Conservation (phyloP, 306 rosid species). For the Vigna hirtella region DNA sequence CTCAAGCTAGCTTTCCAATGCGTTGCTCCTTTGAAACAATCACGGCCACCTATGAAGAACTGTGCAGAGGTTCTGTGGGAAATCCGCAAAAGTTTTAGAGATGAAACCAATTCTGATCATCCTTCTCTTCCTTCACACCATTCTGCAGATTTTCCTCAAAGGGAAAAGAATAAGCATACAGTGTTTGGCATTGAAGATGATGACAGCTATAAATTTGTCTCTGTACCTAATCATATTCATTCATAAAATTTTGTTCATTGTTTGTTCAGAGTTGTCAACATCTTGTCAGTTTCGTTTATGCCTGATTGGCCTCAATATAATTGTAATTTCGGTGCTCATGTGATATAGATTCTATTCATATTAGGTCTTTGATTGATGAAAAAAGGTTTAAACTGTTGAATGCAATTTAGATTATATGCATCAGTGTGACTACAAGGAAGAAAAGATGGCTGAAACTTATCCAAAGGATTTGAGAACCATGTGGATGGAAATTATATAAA, state of each 20-base stretch:
- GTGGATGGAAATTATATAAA: background rate
- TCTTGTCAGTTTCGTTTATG: slow-evolving; percentile 20
- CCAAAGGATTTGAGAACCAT: background rate
- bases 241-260: slow-evolving; percentile 49
- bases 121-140: slow-evolving; percentile 52
- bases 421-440: background rate
- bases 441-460: background rate
- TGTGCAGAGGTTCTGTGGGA: slow-evolving; percentile 85
- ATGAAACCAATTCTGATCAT: slow-evolving; percentile 47
- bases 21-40: slow-evolving; percentile 65
- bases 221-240: slow-evolving; percentile 58
- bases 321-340: slow-evolving; percentile 10
- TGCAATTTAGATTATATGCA: slow-evolving; percentile 29
- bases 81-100: slow-evolving; percentile 69
- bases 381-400: slow-evolving; percentile 7
- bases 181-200: slow-evolving; percentile 65
- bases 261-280: slow-evolving; percentile 6
- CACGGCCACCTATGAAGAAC: slow-evolving; percentile 83
- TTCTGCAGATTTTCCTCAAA: slow-evolving; percentile 65
- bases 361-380: background rate
- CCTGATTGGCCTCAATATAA: slow-evolving; percentile 40
- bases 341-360: slow-evolving; percentile 22
- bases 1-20: slow-evolving; percentile 75
- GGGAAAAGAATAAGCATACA: slow-evolving; percentile 51
- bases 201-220: slow-evolving; percentile 56